These are phyloP conservation scores for Argentina anserina DNA, from an alignment of 306 rosid species.

Conservation along the genomic window DNA sequence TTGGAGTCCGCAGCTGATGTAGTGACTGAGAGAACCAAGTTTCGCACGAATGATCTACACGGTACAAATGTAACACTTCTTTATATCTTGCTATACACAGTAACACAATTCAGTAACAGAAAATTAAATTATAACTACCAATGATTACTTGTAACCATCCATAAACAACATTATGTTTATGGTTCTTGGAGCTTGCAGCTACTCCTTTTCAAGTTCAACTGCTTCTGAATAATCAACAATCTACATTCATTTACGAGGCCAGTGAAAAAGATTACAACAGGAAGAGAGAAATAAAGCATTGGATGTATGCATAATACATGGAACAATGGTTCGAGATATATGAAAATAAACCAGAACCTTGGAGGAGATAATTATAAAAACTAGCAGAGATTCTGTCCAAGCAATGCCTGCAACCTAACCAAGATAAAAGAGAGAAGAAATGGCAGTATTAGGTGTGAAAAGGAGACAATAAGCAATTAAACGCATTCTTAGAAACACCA, in stretches of 20 bases:
- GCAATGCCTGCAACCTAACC: conserved; percentile 52
- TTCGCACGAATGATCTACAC: conserved; percentile 30
- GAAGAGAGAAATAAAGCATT: conserved; percentile 24
- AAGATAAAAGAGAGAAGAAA: conserved; percentile 38
- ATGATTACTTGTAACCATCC: conserved; percentile 38
- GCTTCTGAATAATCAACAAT: conserved; percentile 50
- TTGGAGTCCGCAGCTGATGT: conserved; percentile 25
- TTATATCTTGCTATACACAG: conserved; percentile 19
- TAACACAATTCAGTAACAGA: conserved; percentile 15
- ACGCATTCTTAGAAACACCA: conserved; percentile 39
- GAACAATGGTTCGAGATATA: not conserved
- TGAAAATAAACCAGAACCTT: conserved; percentile 33
- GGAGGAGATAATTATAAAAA: conserved; percentile 20
- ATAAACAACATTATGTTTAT: conserved; percentile 45
- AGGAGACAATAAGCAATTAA: conserved; percentile 25
- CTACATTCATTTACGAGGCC: conserved; percentile 45
- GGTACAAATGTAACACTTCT: conserved; percentile 32
- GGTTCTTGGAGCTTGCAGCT: conserved; percentile 42
- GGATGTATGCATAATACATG: conserved; percentile 20
- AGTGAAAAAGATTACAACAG: conserved; percentile 33
- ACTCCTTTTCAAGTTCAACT: conserved; percentile 44
- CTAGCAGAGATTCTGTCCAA: conserved; percentile 41
- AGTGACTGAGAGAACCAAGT: conserved; percentile 36
- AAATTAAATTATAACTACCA: conserved; percentile 37
- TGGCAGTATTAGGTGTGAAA: conserved; percentile 10